A percentile compares a stretch with the other conserved stretches of the same genome.
Evolutionary conservation across 805 yeast genomes (phyloP).

Genomic region (Phaffomyces antillensis): DNA sequence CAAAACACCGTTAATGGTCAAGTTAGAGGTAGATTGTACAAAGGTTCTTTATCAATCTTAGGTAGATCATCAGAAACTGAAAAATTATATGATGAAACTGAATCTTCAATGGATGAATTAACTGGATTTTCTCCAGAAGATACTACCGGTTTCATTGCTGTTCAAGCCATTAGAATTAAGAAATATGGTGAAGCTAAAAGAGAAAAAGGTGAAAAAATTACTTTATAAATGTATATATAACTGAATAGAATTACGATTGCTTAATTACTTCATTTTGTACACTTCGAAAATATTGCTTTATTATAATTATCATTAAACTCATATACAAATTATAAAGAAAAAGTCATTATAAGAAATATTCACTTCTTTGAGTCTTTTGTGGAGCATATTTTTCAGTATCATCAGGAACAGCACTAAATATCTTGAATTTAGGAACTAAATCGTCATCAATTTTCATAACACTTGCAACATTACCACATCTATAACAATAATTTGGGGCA

Average conservation of each 20-base stretch:
- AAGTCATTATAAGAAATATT: conserved; percentile 22
- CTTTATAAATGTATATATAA: conserved; percentile 22
- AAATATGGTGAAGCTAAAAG: conserved; percentile 95
- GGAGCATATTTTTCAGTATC: conserved; percentile 37
- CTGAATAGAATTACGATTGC: neutral
- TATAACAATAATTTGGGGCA: conserved; percentile 94
- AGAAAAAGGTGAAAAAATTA: conserved; percentile 53
- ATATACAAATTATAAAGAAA: too few relatives aligned
- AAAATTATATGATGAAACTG: conserved; percentile 95
- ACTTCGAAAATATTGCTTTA: too few relatives aligned
- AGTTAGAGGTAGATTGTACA: conserved; percentile 89
- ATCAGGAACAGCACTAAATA: conserved; percentile 93
- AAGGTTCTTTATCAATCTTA: conserved; percentile 75
- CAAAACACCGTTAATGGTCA: conserved; percentile 94
- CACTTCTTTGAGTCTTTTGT: conserved; percentile 28
- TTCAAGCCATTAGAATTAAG: conserved; percentile 96
- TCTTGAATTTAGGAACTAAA: conserved; percentile 82
- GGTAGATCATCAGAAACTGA: conserved; percentile 96
- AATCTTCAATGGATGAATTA: conserved; percentile 98
- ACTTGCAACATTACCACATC: conserved; percentile 98
- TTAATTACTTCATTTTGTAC: too few relatives aligned
- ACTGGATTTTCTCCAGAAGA: conserved; percentile 97
- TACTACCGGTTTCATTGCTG: conserved; percentile 95
- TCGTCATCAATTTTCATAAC: conserved; percentile 93
- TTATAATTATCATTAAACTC: conserved; percentile 1